Evolutionary conservation across 805 yeast species (phyloP).

Genomic region (Metschnikowia henanensis): DNA sequence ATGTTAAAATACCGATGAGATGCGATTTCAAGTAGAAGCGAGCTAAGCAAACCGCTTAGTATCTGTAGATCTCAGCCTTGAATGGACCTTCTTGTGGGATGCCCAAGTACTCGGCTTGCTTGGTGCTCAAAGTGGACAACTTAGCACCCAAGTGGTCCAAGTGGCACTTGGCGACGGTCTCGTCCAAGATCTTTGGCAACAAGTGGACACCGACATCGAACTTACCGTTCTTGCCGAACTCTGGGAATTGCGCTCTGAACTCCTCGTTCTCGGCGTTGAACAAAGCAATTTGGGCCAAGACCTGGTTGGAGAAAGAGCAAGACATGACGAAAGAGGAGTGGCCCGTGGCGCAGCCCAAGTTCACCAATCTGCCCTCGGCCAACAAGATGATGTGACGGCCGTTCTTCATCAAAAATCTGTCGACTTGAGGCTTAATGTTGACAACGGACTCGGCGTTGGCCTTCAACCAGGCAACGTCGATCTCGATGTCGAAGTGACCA

Average conservation of each 20-base stretch:
- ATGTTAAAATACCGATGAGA: constrained; percentile 3
- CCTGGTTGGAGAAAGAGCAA: constrained; percentile 99
- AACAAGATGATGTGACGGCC: constrained; percentile 95
- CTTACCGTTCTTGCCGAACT: constrained; percentile 90
- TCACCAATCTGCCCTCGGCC: constrained; percentile 99
- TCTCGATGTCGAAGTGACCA: constrained; percentile 99
- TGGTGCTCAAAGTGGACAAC: constrained; percentile 71
- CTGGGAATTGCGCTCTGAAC: constrained; percentile 80
- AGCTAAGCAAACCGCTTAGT: constrained; percentile 47
- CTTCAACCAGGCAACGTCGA: constrained; percentile 99
- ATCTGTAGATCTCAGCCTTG: constrained; percentile 98
- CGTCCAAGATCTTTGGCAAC: constrained; percentile 97
- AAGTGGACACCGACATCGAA: constrained; percentile 92
- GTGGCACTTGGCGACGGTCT: constrained; percentile 97
- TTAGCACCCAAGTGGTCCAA: constrained; percentile 91
- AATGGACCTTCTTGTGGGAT: constrained; percentile 91
- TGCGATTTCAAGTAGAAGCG: constrained; percentile 14
- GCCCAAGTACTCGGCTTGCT: constrained; percentile 93
- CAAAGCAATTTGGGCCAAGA: constrained; percentile 83
- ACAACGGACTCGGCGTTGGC: constrained; percentile 89
- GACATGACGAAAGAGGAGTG: constrained; percentile 99
- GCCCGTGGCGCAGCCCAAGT: constrained; percentile 99
- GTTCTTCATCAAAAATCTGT: constrained; percentile 85
- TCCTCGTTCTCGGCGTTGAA: constrained; percentile 82
- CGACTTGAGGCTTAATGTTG: constrained; percentile 99